Base-by-base conservation (phyloP, 1,284 basidiomycete species). In the Fomes fomentarius region DNA sequence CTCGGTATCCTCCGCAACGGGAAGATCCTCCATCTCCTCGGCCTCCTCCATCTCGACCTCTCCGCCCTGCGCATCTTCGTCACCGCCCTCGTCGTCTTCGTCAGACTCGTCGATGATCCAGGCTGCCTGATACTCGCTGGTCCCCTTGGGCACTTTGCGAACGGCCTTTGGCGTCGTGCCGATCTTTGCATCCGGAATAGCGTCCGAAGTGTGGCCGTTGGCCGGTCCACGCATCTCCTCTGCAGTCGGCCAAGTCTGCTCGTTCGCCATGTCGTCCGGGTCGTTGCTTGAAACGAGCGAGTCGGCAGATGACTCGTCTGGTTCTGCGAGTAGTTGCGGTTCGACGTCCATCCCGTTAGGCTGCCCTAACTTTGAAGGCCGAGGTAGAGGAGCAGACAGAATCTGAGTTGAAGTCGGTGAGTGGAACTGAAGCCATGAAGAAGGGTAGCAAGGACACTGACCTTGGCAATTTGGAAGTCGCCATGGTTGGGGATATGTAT, bases 171-270 rank as follows among this genome's bases (percentile, higher is more conserved):
- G 87, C 10, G 88, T 93, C 1, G 88, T 88, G 1, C 85, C 85
- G 15, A 74, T 75, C 45, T 66, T 71, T 0, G 87, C 87, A 55
- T 89, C 85, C 1, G 90, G 88, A n/a, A 89, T 67, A 38, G 70
- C 62, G 56, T 70, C 66, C 56, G 75, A 35, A 58, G 75, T 71
- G 2, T 55, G 60, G n/a, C 58, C 61, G 17, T 61, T 68, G 37
- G 56, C 66, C 1, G 67, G 72, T 3, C 71, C 76, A 3, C 76
- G 77, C 87, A 99, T 93, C 70, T 98, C 96, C 63, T 98, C 96
- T 69, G 98, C 95, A 0, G 95, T 98, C 0, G 96, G 96, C 96
- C 96, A 98, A 0, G 96, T 99, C 73, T 99, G 96, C 68, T 99
- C 96, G 67, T 96, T 96, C 14, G 81, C 85, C 73, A 98, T 80